phyloP scores from a whole-genome alignment of 495 filamentous ascomycete genomes.

The Lophium mytilinum region DNA sequence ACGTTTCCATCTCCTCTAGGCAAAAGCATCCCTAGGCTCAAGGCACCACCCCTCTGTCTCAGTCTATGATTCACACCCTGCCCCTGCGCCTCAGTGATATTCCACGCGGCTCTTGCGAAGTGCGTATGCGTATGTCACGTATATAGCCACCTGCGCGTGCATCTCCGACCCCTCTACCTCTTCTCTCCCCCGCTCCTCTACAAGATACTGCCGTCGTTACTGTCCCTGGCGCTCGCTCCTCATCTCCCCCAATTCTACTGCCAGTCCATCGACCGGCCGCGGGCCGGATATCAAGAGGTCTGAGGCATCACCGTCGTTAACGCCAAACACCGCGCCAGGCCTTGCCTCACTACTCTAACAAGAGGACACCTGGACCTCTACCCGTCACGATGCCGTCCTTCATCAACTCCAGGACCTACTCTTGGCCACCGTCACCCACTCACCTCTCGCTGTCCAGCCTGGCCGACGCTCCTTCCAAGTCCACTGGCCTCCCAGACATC shows the following conservation, averaged over 20 bases:
- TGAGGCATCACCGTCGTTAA: slow-evolving; percentile 20
- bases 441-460: slow-evolving; percentile 10
- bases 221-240: slow-evolving; percentile 2
- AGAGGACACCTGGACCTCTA: neutral
- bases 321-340: slow-evolving; percentile 15
- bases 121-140: slow-evolving; percentile 26
- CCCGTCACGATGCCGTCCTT: slow-evolving; percentile 22
- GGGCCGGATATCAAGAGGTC: slow-evolving; percentile 21
- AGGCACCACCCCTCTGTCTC: slow-evolving; percentile 24
- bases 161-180: neutral
- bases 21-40: slow-evolving; percentile 7
- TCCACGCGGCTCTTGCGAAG: slow-evolving; percentile 25
- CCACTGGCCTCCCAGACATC: slow-evolving; percentile 20
- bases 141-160: slow-evolving; percentile 24
- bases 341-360: neutral
- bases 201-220: slow-evolving; percentile 17
- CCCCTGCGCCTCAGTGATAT: slow-evolving; percentile 22
- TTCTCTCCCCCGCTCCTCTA: slow-evolving; percentile 8
- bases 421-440: slow-evolving; percentile 29
- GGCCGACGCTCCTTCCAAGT: neutral
- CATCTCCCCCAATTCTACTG: slow-evolving; percentile 7
- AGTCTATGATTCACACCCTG: slow-evolving; percentile 25
- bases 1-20: slow-evolving; percentile 1
- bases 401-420: slow-evolving; percentile 25
- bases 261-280: slow-evolving; percentile 25